Base-by-base conservation (phyloP, 768 basidiomycete genomes). In the Mycena haematopus region DNA sequence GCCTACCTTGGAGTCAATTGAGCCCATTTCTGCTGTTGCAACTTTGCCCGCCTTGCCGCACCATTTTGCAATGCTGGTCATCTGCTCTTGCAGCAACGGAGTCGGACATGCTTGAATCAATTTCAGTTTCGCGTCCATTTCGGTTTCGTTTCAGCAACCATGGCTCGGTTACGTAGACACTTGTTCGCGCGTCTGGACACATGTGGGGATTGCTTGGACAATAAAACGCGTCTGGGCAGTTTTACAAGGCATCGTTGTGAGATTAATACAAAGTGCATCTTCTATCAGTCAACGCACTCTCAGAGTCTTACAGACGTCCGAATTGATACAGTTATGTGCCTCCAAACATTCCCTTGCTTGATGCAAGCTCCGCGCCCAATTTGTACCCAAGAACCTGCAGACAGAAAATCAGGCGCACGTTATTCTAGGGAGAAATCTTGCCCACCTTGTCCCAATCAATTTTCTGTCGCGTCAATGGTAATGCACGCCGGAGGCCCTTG, bases 401-500 rank as follows among this genome's bases (percentile, higher is more conserved):
- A 44, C 7, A 17, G 21, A 22, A 9, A 2, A 56, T 29, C 22
- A 40, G 45, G 7, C 24, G 42, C 4, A 40, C 21, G 42, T 21
- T 31, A 58, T 14, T 66, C 27, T 52, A 31, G 6, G n/a, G 31
- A 49, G 58, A 57, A 15, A n/a, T 51, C 52, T 24, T 36, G 46
- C 79, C 13, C 58, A 92, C 93, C 82, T 89, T 93, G 65, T 96
- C 95, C 96, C 97, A 99, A 62, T 99, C 95, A 38, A 99, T 75
- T 76, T 98, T 98, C 72, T 93, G 92, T 68, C 93, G 84, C 14
- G 95, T 98, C 71, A 98, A 79, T 0, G 96, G 97, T 60, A 99
- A 76, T 1, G 95, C 95, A 38, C 97, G 84, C 68, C 97, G 82
- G 53, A 99, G 80, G 7, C 90, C 87, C 75, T 93, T 93, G 84